Evolutionary conservation across 2,329 filamentous ascomycete genomes (phyloP), one percentile per base, ranked within the genome.

Genomic region (Niveomyces coronatus): DNA sequence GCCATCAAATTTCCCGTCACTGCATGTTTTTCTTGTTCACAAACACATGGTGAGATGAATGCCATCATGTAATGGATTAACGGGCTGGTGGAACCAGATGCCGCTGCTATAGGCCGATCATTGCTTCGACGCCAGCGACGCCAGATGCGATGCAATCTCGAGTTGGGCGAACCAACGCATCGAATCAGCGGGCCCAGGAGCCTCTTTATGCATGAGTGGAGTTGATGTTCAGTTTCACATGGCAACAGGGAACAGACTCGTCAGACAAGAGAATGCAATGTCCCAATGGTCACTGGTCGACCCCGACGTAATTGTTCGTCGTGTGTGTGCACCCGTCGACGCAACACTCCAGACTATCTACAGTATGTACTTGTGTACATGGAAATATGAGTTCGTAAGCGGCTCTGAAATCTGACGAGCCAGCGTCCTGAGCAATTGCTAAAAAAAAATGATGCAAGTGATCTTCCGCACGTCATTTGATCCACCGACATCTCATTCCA

Each of bases 191-290:
- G n/a, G n/a, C n/a, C n/a, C n/a, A n/a, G n/a, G n/a, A n/a, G n/a
- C n/a, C 30, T 7, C 9, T 24, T 15, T 13, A 32, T 39, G 37
- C 31, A 28, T 33, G 30, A 39, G 14, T 4, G 22, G 17, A 19
- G 9, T 30, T 39, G 26, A 28, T 32, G 18, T 34, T 39, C 24
- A 4, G 37, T 39, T 39, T 26, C 37, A 39, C 37, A 36, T 22
- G 19, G 13, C n/a, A 33, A n/a, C 13, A n/a, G 18, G 31, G 23
- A 27, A 34, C 31, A 34, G 14, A 17, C 22, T 18, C 13, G 24
- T 33, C 22, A 20, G 18, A 33, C 22, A 3, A 9, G 23, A 32
- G 20, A 10, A n/a, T 37, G 19, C 23, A 13, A 7, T 26, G 19
- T 29, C 26, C n/a, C n/a, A n/a, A n/a, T n/a, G n/a, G n/a, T n/a